Base-by-base conservation (phyloP, 306 rosid species). In the Pyrus pyrifolia region DNA sequence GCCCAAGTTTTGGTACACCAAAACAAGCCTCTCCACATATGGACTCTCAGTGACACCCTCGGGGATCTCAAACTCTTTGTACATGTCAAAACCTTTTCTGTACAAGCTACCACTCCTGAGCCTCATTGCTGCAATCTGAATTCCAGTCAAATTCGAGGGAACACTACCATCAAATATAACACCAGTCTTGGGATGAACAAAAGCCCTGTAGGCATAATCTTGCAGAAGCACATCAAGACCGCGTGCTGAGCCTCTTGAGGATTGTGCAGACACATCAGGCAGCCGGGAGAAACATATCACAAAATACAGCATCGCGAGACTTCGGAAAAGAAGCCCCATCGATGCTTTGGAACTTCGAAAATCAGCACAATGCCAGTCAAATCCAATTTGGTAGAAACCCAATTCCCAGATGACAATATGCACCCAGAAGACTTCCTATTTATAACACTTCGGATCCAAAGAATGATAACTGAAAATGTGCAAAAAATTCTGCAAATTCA, bases 1-100 rank as follows among this genome's bases (percentile, higher is more conserved):
- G 25, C 91, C 96, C 71, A 96, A 71, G 81, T 91, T 88, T 80
- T 92, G 99, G 88, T 96, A 96, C 84, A 96, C 93, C 68, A 95
- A 85, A 83, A 92, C 90, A 79, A 95, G 85, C 80, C 99, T 95
- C 86, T 84, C 67, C 15, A 85, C 99, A 82, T 89, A 92, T 4
- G 87, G 96, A 1, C n/a, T 81, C 83, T 52, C 96, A 11, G 40
- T 55, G 57, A 92, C 80, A 22, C 97, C 97, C 1, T 0, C 21
- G 0, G 93, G 91, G 72, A 96, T 88, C 15, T 31, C 80, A 72
- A 92, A 90, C 85, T 92, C 99, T 45, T 88, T 79, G 89, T 84
- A 96, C 81, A 57, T 53, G 0, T 6, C 3, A 76, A 81, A 82
- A 35, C 98, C 99, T 75, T 65, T 86, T 73, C 97, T 85, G 81